Percentiles rank a stretch among this genome's conserved stretches.
These are phyloP conservation scores for Hamigera avellanea DNA, from an alignment of 495 filamentous ascomycete species.

Conservation along the genomic window DNA sequence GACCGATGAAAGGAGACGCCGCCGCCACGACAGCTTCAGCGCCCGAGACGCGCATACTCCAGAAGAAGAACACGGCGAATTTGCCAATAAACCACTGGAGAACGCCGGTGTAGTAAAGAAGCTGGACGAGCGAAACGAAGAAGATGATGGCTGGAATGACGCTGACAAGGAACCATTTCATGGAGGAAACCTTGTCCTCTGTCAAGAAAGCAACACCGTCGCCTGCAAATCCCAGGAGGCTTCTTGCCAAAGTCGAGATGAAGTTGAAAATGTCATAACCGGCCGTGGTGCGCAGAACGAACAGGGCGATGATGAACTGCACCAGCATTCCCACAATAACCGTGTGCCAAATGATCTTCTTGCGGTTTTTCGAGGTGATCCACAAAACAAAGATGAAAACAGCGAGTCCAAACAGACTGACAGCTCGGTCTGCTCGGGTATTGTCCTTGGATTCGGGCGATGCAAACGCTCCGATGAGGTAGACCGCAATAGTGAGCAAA, in stretches of 20 bases:
- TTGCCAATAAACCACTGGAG: conserved; percentile 83
- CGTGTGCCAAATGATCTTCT: conserved; percentile 50
- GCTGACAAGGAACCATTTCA: conserved; percentile 54
- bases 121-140: conserved; percentile 78
- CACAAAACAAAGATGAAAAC: conserved; percentile 60
- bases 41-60: conserved; percentile 79
- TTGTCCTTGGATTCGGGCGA: conserved; percentile 61
- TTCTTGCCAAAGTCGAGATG: conserved; percentile 56
- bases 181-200: conserved; percentile 22
- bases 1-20: conserved; percentile 89
- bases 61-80: conserved; percentile 85
- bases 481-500: conserved; percentile 48
- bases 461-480: conserved; percentile 65
- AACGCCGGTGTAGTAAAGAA: conserved; percentile 64
- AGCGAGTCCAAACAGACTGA: conserved; percentile 68
- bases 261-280: conserved; percentile 84
- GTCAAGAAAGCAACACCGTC: conserved; percentile 66
- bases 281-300: conserved; percentile 67
- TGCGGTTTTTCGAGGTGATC: conserved; percentile 58
- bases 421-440: conserved; percentile 62
- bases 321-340: conserved; percentile 81
- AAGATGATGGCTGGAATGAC: conserved; percentile 83
- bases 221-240: conserved; percentile 57
- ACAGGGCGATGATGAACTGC: conserved; percentile 80
- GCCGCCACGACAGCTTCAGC: conserved; percentile 86